Conservation (phyloP, 768 basidiomycete species). For the Kwoniella shandongensis region DNA sequence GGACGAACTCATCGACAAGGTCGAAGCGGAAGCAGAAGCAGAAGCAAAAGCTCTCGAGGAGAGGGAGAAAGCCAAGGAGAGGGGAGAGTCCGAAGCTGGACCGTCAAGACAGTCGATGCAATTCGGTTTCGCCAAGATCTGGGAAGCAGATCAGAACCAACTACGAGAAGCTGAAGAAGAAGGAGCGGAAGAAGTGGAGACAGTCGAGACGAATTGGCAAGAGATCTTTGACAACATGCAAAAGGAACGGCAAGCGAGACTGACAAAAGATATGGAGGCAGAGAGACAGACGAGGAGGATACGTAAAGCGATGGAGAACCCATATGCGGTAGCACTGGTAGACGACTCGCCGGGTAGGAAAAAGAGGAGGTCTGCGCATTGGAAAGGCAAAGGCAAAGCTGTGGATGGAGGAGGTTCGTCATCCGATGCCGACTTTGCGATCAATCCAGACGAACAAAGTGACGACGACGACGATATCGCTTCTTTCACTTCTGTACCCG, state of each 20-base stretch:
- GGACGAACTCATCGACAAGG: conserved; percentile 80
- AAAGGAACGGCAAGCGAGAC: conserved; percentile 57
- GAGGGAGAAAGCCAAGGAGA: conserved; percentile 60
- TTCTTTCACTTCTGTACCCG: conserved; percentile 2
- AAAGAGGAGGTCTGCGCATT: conserved; percentile 17
- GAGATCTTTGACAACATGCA: conserved; percentile 63
- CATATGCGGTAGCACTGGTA: conserved; percentile 32
- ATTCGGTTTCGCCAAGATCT: conserved; percentile 89
- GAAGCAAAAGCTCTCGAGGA: conserved; percentile 33
- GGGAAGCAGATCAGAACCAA: conserved; percentile 74
- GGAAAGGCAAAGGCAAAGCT: conserved; percentile 43
- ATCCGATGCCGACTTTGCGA: conserved; percentile 51
- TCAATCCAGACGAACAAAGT: neutral
- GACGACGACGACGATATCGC: conserved; percentile 25
- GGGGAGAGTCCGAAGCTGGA: conserved; percentile 58
- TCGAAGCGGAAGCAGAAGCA: conserved; percentile 64
- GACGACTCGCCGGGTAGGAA: conserved; percentile 47
- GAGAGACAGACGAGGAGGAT: conserved; percentile 67
- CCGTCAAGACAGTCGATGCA: conserved; percentile 58
- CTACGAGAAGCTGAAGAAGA: conserved; percentile 58
- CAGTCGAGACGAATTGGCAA: conserved; percentile 72
- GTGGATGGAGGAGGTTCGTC: conserved; percentile 47
- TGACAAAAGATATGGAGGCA: conserved; percentile 60
- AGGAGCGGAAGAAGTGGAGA: conserved; percentile 52
- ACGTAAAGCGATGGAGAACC: conserved; percentile 64